Percentiles rank a stretch among this genome's conserved stretches.
Evolutionary conservation across 2,329 filamentous ascomycete species (phyloP).

Genomic region (Gyromitra esculenta): DNA sequence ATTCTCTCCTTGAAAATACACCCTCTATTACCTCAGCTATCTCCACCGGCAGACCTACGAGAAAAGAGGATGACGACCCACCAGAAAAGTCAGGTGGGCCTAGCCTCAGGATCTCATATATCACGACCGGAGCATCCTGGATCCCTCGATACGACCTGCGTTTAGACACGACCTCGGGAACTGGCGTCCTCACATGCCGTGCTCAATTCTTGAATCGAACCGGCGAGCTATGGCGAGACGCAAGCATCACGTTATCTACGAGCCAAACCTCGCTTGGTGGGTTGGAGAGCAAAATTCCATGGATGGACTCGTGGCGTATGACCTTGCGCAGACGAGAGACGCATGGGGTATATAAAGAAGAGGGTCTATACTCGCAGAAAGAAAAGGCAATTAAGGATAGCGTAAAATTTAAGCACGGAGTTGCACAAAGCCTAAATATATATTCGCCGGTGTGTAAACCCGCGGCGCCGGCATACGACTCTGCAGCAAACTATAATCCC

Average conservation of each 20-base stretch:
- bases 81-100: slow-evolving; percentile 54
- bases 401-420: background rate
- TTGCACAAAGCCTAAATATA: background rate
- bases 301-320: slow-evolving; percentile 68
- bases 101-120: slow-evolving; percentile 42
- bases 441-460: slow-evolving; percentile 2
- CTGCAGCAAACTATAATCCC: background rate
- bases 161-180: slow-evolving; percentile 61
- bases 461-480: background rate
- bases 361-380: slow-evolving; percentile 49
- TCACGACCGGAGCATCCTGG: slow-evolving; percentile 66
- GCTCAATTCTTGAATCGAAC: slow-evolving; percentile 71
- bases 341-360: background rate
- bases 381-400: slow-evolving; percentile 25
- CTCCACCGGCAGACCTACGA: slow-evolving; percentile 57
- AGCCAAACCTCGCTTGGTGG: slow-evolving; percentile 70
- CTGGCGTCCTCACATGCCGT: slow-evolving; percentile 67
- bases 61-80: slow-evolving; percentile 57
- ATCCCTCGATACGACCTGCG: slow-evolving; percentile 70
- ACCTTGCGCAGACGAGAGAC: slow-evolving; percentile 61
- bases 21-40: slow-evolving; percentile 59
- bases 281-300: slow-evolving; percentile 67
- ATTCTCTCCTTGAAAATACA: slow-evolving; percentile 60
- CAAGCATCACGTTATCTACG: slow-evolving; percentile 70
- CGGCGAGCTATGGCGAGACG: slow-evolving; percentile 71